Percentiles rank a stretch among this genome's conserved stretches.
Evolutionary conservation across 495 filamentous ascomycete genomes (phyloP).

Genomic region (Neurospora sp.): DNA sequence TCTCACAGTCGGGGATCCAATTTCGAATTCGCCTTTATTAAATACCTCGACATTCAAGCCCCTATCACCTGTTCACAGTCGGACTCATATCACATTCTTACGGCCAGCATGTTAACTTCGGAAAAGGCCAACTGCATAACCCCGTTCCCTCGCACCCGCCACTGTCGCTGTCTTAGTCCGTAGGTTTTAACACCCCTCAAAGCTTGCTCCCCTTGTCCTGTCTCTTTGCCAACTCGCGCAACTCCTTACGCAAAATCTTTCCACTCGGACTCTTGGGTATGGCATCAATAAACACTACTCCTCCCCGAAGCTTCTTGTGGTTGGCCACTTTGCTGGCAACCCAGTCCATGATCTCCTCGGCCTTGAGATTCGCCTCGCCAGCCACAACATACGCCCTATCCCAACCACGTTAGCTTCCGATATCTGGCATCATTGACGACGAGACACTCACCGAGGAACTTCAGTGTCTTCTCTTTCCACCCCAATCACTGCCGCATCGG

Average conservation of each 20-base stretch:
- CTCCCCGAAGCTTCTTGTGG: slow-evolving; percentile 68
- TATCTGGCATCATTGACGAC: background rate
- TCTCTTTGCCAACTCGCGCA: slow-evolving; percentile 25
- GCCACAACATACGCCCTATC: slow-evolving; percentile 59
- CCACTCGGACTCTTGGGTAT: slow-evolving; percentile 77
- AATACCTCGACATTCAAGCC: no score
- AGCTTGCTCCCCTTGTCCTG: slow-evolving; percentile 13
- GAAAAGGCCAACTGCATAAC: no score
- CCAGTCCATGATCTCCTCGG: slow-evolving; percentile 20
- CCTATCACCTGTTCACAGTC: no score
- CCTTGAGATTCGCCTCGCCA: slow-evolving; percentile 12
- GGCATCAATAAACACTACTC: slow-evolving; percentile 61
- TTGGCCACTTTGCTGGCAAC: slow-evolving; percentile 44
- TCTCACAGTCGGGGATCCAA: no score
- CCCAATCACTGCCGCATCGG: slow-evolving; percentile 72
- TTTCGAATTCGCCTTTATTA: no score
- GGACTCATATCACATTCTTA: no score
- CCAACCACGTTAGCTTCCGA: background rate
- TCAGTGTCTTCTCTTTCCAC: slow-evolving; percentile 59
- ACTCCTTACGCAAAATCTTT: slow-evolving; percentile 67
- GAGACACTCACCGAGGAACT: slow-evolving; percentile 40
- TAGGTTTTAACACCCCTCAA: background rate
- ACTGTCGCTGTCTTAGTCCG: no score
- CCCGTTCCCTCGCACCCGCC: no score
- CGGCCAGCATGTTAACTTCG: no score